Percentiles rank a stretch among this genome's conserved stretches.
phyloP scores from a whole-genome alignment of 78 protist genomes.

The Dictyostelium purpureum region DNA sequence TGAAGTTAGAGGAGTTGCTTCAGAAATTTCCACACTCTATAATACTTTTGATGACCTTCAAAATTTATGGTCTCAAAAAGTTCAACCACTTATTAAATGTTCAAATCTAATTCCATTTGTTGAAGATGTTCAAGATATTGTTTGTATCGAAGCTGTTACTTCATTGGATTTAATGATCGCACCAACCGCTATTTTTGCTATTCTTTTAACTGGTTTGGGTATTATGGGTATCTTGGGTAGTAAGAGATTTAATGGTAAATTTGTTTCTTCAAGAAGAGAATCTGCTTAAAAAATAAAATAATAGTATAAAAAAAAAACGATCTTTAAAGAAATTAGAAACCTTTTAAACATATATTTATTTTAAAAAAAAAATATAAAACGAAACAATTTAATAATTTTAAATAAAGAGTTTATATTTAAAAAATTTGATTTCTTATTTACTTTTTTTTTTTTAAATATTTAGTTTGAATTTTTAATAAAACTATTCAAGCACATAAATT shows the following conservation, averaged over 20 bases:
- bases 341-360: no score
- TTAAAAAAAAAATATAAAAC: no score
- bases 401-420: no score
- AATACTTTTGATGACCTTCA: background rate
- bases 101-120: constrained; percentile 33
- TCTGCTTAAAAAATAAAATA: no score
- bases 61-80: background rate
- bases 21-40: background rate
- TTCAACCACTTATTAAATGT: constrained; percentile 27
- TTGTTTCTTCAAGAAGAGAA: no score
- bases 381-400: no score
- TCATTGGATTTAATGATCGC: constrained; percentile 7
- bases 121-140: constrained; percentile 4
- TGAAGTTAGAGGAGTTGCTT: background rate
- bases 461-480: no score
- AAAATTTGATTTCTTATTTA: no score
- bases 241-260: constrained; percentile 52
- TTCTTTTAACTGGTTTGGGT: constrained; percentile 30
- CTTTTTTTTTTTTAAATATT: no score
- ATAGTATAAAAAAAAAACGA: no score
- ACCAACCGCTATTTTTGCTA: constrained; percentile 29
- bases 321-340: no score
- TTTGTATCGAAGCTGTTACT: constrained; percentile 44
- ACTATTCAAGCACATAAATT: no score
- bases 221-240: constrained; percentile 7